Percentiles rank a stretch among this genome's conserved stretches.
phyloP scores from a whole-genome alignment of 192 early-diverging fungal species.

The Oehlia diaphana region DNA sequence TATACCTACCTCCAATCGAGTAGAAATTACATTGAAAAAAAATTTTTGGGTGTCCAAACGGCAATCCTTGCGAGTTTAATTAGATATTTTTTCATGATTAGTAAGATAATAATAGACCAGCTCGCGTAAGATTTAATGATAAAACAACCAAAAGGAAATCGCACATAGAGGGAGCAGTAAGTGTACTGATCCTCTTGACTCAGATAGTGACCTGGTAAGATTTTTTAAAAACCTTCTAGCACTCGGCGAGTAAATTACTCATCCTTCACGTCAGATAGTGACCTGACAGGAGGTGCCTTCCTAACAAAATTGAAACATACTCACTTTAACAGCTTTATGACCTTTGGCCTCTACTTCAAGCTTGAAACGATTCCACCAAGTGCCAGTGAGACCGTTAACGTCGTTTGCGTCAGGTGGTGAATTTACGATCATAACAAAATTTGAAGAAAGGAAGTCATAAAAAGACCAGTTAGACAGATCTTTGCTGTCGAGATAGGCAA shows the following conservation, averaged over 20 bases:
- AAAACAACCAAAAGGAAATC: not conserved
- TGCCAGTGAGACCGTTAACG: too few relatives aligned
- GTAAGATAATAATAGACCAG: not conserved
- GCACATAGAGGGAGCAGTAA: not conserved
- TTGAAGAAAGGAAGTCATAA: conserved; percentile 16
- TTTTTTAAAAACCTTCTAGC: conserved; percentile 11
- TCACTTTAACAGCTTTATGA: not conserved
- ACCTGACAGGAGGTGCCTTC: not conserved
- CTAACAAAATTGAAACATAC: not conserved
- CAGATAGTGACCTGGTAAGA: not conserved
- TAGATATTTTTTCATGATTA: not conserved
- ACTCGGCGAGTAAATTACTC: conserved; percentile 3
- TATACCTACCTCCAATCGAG: not conserved
- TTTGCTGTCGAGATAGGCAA: not conserved
- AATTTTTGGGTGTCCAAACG: not conserved
- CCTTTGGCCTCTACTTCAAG: not conserved
- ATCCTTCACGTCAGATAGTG: not conserved
- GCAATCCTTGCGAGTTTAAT: not conserved
- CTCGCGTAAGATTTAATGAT: not conserved
- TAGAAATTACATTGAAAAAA: not conserved
- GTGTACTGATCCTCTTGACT: not conserved
- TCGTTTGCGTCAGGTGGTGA: not conserved
- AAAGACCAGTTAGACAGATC: conserved; percentile 7
- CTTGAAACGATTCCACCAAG: too few relatives aligned
- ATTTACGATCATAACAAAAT: not conserved